Conservation (phyloP, 2,329 filamentous ascomycete species). For the Rhynchosporium graminicola region DNA sequence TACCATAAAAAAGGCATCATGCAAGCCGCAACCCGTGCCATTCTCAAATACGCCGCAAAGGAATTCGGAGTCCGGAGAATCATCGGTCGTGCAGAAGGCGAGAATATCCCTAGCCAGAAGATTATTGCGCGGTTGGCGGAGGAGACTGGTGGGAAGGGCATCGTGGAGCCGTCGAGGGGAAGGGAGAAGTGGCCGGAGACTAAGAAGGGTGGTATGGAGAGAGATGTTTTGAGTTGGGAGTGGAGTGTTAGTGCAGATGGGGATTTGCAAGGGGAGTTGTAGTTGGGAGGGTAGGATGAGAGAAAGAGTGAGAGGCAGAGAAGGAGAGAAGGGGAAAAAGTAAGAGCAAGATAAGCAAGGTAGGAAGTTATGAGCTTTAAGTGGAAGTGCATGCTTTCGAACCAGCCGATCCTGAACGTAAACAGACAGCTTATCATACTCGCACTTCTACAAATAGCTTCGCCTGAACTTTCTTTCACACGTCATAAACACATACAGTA, state of each 20-base stretch:
- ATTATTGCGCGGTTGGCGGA: slow-evolving; percentile 6
- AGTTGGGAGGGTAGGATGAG: neutral
- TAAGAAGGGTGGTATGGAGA: slow-evolving; percentile 4
- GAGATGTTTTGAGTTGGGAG: slow-evolving; percentile 4
- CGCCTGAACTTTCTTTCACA: no score
- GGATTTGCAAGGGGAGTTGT: neutral
- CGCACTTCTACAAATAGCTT: no score
- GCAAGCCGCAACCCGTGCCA: slow-evolving; percentile 1
- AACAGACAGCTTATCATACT: no score
- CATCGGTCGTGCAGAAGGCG: slow-evolving; percentile 2
- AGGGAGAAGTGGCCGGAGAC: slow-evolving; percentile 10
- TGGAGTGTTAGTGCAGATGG: neutral
- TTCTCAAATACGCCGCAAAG: neutral
- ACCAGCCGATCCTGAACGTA: no score
- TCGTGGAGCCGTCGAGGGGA: neutral
- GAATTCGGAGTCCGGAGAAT: neutral
- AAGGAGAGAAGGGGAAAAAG: neutral
- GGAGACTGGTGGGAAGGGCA: neutral
- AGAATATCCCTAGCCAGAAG: slow-evolving; percentile 9
- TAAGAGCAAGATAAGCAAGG: neutral
- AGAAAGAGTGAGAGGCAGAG: neutral
- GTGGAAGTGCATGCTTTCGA: neutral
- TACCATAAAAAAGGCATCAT: slow-evolving; percentile 9
- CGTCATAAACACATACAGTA: no score
- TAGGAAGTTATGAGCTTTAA: neutral